Evolutionary conservation across 169 alveolate species (phyloP).

Genomic region (Cryptosporidium meleagridis): DNA sequence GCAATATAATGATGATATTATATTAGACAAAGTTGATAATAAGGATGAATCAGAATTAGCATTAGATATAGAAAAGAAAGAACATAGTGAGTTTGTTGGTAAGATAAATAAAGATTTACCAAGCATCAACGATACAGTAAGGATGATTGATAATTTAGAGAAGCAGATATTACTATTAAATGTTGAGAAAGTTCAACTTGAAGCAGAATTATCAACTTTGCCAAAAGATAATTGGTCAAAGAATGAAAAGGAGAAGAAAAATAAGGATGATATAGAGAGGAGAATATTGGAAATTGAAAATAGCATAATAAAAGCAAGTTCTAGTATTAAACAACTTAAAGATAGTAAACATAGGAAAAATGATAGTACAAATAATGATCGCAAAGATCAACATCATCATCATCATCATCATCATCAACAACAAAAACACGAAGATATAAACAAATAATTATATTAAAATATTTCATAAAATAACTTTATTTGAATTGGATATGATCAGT

Average conservation of each 20-base stretch:
- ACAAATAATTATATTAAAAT: too few relatives aligned
- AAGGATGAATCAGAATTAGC: neutral
- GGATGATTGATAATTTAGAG: conserved; percentile 57
- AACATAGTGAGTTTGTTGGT: neutral
- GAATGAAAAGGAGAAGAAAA: conserved; percentile 40
- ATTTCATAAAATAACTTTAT: too few relatives aligned
- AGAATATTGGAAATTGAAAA: conserved; percentile 43
- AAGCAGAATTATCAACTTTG: conserved; percentile 40
- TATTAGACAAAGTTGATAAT: neutral
- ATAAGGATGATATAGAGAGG: conserved; percentile 38
- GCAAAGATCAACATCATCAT: neutral
- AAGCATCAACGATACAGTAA: neutral
- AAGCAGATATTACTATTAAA: conserved; percentile 53
- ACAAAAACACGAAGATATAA: too few relatives aligned
- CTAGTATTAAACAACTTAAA: conserved; percentile 13
- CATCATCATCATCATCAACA: neutral
- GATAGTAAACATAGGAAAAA: neutral
- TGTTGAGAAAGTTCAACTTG: conserved; percentile 64
- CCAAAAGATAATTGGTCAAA: conserved; percentile 54
- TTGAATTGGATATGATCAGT: neutral
- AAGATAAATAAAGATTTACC: neutral
- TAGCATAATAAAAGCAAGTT: conserved; percentile 30
- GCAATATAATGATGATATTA: neutral
- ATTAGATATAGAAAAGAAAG: neutral
- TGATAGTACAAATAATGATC: neutral